Conservation (phyloP, 495 filamentous ascomycete genomes). For the Bathelium albidoporum region DNA sequence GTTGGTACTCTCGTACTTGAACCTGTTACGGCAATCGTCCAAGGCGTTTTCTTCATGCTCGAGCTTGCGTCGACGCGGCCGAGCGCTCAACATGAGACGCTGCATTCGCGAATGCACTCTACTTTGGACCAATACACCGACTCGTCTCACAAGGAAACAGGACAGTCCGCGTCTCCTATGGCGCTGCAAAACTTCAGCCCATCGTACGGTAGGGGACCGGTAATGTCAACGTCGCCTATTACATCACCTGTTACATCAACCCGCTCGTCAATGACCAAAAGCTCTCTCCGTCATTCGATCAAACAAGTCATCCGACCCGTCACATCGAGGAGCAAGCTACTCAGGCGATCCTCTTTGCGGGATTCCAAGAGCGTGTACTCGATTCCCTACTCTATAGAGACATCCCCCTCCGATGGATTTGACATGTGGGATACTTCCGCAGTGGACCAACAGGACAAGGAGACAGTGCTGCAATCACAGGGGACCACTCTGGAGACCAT, state of each 20-base stretch:
- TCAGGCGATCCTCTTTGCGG: constrained; percentile 13
- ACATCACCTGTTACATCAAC: neutral
- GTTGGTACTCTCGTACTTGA: neutral
- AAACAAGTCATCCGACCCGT: constrained; percentile 23
- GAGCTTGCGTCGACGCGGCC: neutral
- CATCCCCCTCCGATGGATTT: constrained; percentile 42
- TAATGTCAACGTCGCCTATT: neutral
- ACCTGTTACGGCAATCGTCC: neutral
- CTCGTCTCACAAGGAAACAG: neutral
- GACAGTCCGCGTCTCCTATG: neutral
- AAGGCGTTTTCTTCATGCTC: neutral
- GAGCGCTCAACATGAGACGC: neutral
- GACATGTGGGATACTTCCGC: constrained; percentile 59
- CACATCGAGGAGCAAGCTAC: constrained; percentile 22
- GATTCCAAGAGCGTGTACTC: constrained; percentile 17
- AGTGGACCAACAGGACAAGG: constrained; percentile 48
- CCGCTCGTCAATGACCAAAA: neutral
- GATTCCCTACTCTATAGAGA: constrained; percentile 13
- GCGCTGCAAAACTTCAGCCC: neutral
- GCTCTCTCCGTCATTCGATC: constrained; percentile 11
- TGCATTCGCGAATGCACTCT: neutral
- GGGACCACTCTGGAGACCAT: constrained; percentile 48
- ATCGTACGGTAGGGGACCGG: neutral
- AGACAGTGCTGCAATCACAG: constrained; percentile 39
- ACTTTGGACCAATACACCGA: neutral